Conservation (phyloP, 148 eudicot genomes). For the Chenopodium album region DNA sequence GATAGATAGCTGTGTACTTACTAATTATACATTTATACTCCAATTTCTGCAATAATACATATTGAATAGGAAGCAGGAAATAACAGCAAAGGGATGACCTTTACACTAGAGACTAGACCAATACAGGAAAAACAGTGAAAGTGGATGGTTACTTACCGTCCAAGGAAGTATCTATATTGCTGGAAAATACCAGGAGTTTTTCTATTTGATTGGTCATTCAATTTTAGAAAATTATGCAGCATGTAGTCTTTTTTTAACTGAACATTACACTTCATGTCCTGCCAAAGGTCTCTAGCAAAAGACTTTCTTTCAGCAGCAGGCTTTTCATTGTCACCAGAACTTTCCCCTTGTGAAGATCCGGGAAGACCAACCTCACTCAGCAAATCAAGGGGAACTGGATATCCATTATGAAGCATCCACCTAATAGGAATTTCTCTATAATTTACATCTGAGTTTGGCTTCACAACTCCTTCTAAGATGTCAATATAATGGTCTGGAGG, state of each 20-base stretch:
- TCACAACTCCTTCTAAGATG: constrained; percentile 80
- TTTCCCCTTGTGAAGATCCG: constrained; percentile 36
- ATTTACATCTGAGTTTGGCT: constrained; percentile 51
- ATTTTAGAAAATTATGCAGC: constrained; percentile 38
- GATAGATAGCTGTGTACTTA: background rate
- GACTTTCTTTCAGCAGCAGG: constrained; percentile 42
- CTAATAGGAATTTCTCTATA: constrained; percentile 73
- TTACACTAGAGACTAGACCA: background rate
- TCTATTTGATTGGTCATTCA: constrained; percentile 66
- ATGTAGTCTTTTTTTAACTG: constrained; percentile 56
- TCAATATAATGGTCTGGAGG: constrained; percentile 94
- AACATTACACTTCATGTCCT: constrained; percentile 52
- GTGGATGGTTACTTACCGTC: constrained; percentile 48
- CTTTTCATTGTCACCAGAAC: constrained; percentile 34
- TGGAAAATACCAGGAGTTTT: constrained; percentile 50
- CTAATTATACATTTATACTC: constrained; percentile 6
- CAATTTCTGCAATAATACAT: background rate
- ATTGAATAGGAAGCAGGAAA: background rate
- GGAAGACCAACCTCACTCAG: constrained; percentile 42
- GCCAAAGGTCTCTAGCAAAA: constrained; percentile 76
- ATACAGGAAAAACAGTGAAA: background rate
- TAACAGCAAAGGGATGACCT: background rate
- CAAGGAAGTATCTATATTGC: constrained; percentile 76
- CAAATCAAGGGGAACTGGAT: constrained; percentile 74
- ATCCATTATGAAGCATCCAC: constrained; percentile 91